Percentiles rank a stretch among this genome's conserved stretches.
phyloP scores from a whole-genome alignment of 768 basidiomycete species.

The Phylloporus sp. region DNA sequence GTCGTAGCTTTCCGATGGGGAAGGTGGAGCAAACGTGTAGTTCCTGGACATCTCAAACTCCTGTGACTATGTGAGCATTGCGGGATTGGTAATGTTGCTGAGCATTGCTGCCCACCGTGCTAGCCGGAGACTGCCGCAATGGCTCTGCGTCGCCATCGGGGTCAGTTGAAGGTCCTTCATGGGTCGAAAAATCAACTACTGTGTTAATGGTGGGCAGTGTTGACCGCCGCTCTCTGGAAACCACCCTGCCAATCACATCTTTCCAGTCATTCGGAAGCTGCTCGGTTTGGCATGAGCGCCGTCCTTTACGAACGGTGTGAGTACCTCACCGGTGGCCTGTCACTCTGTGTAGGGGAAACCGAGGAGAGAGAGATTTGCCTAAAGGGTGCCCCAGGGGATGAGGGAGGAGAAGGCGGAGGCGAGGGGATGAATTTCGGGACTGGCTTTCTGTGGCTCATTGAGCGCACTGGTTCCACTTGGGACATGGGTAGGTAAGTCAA shows the following conservation, averaged over 20 bases:
- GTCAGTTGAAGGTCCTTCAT: slow-evolving; percentile 23
- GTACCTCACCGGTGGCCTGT: slow-evolving; percentile 33
- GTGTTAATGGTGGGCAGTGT: slow-evolving; percentile 32
- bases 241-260: slow-evolving; percentile 31
- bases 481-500: slow-evolving; percentile 21
- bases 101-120: slow-evolving; percentile 31
- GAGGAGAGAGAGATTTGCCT: slow-evolving; percentile 30
- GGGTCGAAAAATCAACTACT: slow-evolving; percentile 28
- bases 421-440: slow-evolving; percentile 66
- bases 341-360: slow-evolving; percentile 19
- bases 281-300: slow-evolving; percentile 6
- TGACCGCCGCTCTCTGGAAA: slow-evolving; percentile 30
- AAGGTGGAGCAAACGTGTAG: slow-evolving; percentile 31
- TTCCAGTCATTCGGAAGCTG: slow-evolving; percentile 37
- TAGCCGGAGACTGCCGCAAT: slow-evolving; percentile 33
- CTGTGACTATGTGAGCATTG: slow-evolving; percentile 29
- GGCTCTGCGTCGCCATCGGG: slow-evolving; percentile 23
- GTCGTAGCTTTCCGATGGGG: slow-evolving; percentile 33
- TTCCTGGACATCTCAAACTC: slow-evolving; percentile 31
- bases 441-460: slow-evolving; percentile 68
- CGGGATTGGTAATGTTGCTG: slow-evolving; percentile 22
- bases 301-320: neutral
- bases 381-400: slow-evolving; percentile 33
- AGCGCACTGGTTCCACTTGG: slow-evolving; percentile 27
- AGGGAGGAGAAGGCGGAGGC: slow-evolving; percentile 43